These are phyloP conservation scores for Bertia moriformis DNA, from an alignment of 2,329 filamentous ascomycete species.

Conservation along the genomic window DNA sequence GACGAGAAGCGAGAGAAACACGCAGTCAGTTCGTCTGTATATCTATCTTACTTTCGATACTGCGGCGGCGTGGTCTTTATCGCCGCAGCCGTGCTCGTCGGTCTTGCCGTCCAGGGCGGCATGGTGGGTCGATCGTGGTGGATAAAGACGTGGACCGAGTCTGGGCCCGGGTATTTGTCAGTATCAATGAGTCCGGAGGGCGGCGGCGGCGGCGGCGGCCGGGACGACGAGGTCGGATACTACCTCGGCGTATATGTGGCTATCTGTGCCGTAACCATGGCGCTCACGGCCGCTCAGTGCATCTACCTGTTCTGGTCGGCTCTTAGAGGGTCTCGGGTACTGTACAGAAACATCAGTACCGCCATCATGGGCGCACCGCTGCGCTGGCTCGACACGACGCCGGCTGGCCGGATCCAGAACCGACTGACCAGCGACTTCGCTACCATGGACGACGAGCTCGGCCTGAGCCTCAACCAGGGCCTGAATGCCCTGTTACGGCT, in stretches of 20 bases:
- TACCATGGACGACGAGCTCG: conserved; percentile 55
- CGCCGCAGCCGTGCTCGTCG: not conserved
- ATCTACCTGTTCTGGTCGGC: conserved; percentile 22
- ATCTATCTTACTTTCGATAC: not conserved
- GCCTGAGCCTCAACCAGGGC: conserved; percentile 46
- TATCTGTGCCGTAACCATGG: not conserved
- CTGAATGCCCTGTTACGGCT: conserved; percentile 45
- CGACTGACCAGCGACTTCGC: conserved; percentile 58
- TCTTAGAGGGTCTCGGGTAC: conserved; percentile 30
- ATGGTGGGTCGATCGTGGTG: not conserved
- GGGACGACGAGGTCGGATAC: no score
- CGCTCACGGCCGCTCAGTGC: not conserved
- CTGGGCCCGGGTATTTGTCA: no score
- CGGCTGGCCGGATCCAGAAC: conserved; percentile 54
- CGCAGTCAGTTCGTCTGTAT: not conserved
- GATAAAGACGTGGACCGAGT: not conserved
- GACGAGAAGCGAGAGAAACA: not conserved
- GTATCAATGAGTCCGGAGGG: not conserved
- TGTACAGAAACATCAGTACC: conserved; percentile 33
- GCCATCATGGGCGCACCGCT: conserved; percentile 10
- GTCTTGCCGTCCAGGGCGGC: not conserved
- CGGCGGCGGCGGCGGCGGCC: no score
- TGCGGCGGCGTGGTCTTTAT: not conserved
- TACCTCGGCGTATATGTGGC: not conserved
- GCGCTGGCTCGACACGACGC: conserved; percentile 60